Percentiles rank a stretch among this genome's conserved stretches.
Evolutionary conservation across 768 basidiomycete genomes (phyloP).

Genomic region (Paxillus rubicundulus): DNA sequence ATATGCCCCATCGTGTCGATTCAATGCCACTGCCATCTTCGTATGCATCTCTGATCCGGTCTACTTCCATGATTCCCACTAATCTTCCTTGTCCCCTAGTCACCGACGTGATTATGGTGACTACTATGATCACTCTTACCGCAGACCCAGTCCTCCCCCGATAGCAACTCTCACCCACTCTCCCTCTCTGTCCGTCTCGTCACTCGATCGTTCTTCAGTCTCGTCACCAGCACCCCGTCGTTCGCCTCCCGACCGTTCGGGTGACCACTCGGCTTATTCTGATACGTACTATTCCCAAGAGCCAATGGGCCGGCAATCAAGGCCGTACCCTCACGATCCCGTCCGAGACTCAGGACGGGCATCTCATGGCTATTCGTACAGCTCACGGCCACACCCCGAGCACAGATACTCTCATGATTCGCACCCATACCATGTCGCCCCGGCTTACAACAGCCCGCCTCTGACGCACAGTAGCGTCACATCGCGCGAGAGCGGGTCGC

Average conservation of each 20-base stretch:
- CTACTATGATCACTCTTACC: slow-evolving; percentile 40
- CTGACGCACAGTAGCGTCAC: slow-evolving; percentile 21
- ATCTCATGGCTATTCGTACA: slow-evolving; percentile 36
- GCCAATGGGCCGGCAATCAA: slow-evolving; percentile 28
- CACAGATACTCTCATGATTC: slow-evolving; percentile 34
- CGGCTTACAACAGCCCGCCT: slow-evolving; percentile 26
- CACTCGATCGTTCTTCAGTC: slow-evolving; percentile 57
- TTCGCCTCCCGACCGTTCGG: slow-evolving; percentile 34
- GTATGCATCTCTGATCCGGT: slow-evolving; percentile 27
- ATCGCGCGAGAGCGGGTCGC: slow-evolving; percentile 26
- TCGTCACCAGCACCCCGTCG: slow-evolving; percentile 56
- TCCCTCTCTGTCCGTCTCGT: slow-evolving; percentile 58
- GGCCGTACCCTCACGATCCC: slow-evolving; percentile 33
- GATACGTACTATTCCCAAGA: slow-evolving; percentile 42
- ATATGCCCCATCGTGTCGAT: slow-evolving; percentile 56
- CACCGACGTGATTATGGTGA: slow-evolving; percentile 39
- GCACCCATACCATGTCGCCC: slow-evolving; percentile 29
- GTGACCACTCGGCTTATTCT: slow-evolving; percentile 30
- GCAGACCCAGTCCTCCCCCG: slow-evolving; percentile 46
- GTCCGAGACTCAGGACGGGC: slow-evolving; percentile 31
- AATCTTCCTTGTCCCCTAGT: slow-evolving; percentile 22
- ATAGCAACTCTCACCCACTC: slow-evolving; percentile 55
- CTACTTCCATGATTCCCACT: slow-evolving; percentile 31
- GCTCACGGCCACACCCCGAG: slow-evolving; percentile 25
- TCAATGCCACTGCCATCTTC: slow-evolving; percentile 32